phyloP scores from a whole-genome alignment of 2,329 filamentous ascomycete genomes.

The Plenodomus biglobosus region DNA sequence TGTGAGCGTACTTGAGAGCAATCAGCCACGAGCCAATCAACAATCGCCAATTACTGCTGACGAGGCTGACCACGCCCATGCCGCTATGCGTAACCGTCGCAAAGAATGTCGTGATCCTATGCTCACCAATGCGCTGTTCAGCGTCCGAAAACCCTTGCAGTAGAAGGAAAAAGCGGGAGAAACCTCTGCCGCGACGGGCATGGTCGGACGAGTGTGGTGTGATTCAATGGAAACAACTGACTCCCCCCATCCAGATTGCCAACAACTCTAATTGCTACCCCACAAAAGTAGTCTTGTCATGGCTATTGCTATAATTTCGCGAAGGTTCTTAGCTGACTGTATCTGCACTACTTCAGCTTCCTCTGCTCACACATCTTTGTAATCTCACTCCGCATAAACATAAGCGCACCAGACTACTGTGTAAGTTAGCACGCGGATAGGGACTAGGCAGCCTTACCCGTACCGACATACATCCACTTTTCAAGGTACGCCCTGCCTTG shows the following conservation, averaged over 20 bases:
- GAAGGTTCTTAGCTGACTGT: neutral
- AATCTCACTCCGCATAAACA: neutral
- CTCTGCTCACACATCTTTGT: too few species aligned
- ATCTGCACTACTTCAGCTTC: too few species aligned
- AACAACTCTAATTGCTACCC: neutral
- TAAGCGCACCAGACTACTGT: neutral
- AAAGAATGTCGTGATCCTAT: slow-evolving; percentile 22
- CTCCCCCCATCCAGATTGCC: slow-evolving; percentile 1
- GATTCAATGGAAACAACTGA: slow-evolving; percentile 9
- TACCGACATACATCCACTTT: slow-evolving; percentile 2
- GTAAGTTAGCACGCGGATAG: neutral
- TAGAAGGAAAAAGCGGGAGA: slow-evolving; percentile 2
- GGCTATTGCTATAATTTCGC: neutral
- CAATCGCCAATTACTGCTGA: slow-evolving; percentile 10
- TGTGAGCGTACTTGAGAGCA: too few species aligned
- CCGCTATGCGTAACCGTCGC: slow-evolving; percentile 9
- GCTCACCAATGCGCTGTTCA: slow-evolving; percentile 12
- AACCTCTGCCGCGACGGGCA: slow-evolving; percentile 3
- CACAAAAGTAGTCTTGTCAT: slow-evolving; percentile 1
- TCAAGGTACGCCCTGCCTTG: neutral
- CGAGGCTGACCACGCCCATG: neutral
- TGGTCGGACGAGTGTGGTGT: slow-evolving; percentile 28
- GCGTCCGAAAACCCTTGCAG: neutral
- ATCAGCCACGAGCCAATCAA: slow-evolving; percentile 15
- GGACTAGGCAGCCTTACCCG: slow-evolving; percentile 2